Evolutionary conservation across 371 early-diverging fungal species (phyloP).

Genomic region (Dichotomocladium elegans): DNA sequence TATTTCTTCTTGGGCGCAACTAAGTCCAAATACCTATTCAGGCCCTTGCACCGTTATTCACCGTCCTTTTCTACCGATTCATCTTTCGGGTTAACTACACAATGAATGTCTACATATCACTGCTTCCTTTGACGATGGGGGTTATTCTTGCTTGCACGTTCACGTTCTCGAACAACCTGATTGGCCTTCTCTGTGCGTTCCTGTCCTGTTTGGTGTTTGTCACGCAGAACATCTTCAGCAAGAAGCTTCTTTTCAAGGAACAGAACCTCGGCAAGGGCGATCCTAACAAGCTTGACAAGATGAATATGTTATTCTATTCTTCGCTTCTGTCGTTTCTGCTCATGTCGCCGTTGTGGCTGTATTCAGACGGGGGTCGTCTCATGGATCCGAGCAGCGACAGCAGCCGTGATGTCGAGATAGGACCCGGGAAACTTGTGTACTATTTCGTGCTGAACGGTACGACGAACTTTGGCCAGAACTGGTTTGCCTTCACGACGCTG

Average conservation of each 20-base stretch:
- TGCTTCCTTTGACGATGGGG: slow-evolving; percentile 81
- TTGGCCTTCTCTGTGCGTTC: slow-evolving; percentile 73
- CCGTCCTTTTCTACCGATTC: slow-evolving; percentile 72
- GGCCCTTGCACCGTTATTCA: slow-evolving; percentile 87
- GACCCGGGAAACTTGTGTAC: slow-evolving; percentile 12
- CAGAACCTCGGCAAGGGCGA: slow-evolving; percentile 31
- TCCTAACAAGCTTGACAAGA: slow-evolving; percentile 76
- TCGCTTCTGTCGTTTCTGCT: slow-evolving; percentile 62
- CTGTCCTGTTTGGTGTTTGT: slow-evolving; percentile 77
- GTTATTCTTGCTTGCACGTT: slow-evolving; percentile 69
- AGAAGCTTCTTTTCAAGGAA: slow-evolving; percentile 65
- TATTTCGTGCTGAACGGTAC: slow-evolving; percentile 76
- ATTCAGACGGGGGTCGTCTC: slow-evolving; percentile 64
- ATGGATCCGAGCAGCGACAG: not conserved
- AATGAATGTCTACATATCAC: slow-evolving; percentile 65
- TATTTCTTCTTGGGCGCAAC: too few species aligned
- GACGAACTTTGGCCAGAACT: slow-evolving; percentile 75
- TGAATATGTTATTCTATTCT: slow-evolving; percentile 80
- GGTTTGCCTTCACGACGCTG: slow-evolving; percentile 79
- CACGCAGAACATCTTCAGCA: slow-evolving; percentile 80
- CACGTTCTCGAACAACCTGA: slow-evolving; percentile 47
- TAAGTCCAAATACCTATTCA: too few species aligned
- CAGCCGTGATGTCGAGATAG: not conserved
- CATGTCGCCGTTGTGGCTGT: slow-evolving; percentile 82
- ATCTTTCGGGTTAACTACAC: slow-evolving; percentile 64